Conservation (phyloP, 495 filamentous ascomycete species). For the Aspergillus incahuasiensis region DNA sequence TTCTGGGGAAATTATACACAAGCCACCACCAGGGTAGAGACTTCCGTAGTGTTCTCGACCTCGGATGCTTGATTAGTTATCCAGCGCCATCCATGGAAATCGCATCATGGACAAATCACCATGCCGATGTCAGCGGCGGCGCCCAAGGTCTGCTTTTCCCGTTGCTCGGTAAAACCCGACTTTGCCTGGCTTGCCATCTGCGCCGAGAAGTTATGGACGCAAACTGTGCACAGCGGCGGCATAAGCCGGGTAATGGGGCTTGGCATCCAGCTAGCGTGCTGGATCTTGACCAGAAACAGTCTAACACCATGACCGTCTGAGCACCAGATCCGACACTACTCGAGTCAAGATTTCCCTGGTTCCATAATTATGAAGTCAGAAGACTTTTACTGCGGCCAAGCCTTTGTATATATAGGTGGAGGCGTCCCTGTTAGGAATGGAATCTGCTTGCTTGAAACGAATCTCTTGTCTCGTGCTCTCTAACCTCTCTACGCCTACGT, state of each 20-base stretch:
- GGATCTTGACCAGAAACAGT: background rate
- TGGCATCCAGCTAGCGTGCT: background rate
- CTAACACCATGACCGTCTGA: background rate
- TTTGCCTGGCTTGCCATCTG: background rate
- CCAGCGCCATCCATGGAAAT: background rate
- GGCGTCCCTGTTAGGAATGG: background rate
- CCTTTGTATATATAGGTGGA: slow-evolving; percentile 2
- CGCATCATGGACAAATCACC: slow-evolving; percentile 2
- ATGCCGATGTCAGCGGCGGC: background rate
- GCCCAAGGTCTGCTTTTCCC: background rate
- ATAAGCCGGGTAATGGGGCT: background rate
- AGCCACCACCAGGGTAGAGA: too few relatives aligned
- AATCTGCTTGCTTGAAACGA: background rate
- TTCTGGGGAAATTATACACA: background rate
- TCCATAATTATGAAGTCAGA: slow-evolving; percentile 10
- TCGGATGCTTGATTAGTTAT: background rate
- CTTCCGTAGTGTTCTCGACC: too few relatives aligned
- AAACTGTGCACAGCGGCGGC: slow-evolving; percentile 6
- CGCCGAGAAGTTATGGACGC: background rate
- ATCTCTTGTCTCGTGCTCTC: background rate
- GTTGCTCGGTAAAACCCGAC: slow-evolving; percentile 7
- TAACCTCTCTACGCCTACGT: background rate
- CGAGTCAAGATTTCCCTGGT: slow-evolving; percentile 6
- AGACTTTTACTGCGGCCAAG: background rate
- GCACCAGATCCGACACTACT: slow-evolving; percentile 6